These are phyloP conservation scores for Solanum okadae DNA, from an alignment of 257 asterid genomes.

Conservation along the genomic window DNA sequence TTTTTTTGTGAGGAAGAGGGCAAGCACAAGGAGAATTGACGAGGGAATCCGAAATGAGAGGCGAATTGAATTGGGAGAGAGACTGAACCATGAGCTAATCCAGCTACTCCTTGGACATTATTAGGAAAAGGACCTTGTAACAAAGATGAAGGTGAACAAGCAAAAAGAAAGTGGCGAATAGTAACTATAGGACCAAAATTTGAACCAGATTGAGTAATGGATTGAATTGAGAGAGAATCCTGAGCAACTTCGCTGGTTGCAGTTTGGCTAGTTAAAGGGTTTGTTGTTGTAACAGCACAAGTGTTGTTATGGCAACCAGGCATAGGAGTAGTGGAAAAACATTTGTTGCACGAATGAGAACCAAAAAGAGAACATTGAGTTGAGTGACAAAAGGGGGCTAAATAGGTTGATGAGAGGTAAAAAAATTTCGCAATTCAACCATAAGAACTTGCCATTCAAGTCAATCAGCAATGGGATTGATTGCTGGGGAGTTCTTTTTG, in stretches of 20 bases:
- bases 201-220: not conserved
- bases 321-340: not conserved
- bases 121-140: slow-evolving; percentile 27
- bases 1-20: slow-evolving; percentile 9
- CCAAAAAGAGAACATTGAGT: slow-evolving; percentile 28
- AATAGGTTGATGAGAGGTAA: slow-evolving; percentile 34
- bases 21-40: slow-evolving; percentile 31
- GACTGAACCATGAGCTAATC: slow-evolving; percentile 23
- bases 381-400: slow-evolving; percentile 43
- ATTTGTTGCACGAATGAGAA: slow-evolving; percentile 27
- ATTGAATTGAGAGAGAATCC: slow-evolving; percentile 29
- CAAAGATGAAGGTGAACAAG: slow-evolving; percentile 37
- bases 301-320: slow-evolving; percentile 58
- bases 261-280: slow-evolving; percentile 26
- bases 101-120: slow-evolving; percentile 38
- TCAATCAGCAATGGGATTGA: slow-evolving; percentile 31
- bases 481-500: slow-evolving; percentile 23
- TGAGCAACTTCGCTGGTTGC: slow-evolving; percentile 27
- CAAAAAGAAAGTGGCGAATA: slow-evolving; percentile 23
- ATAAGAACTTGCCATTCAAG: slow-evolving; percentile 29
- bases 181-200: slow-evolving; percentile 6
- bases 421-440: slow-evolving; percentile 29
- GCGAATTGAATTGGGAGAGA: slow-evolving; percentile 44
- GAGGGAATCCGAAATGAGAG: slow-evolving; percentile 36
- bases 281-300: slow-evolving; percentile 28